phyloP scores from a whole-genome alignment of 2,329 filamentous ascomycete genomes.

The Waltergamsia citrina region DNA sequence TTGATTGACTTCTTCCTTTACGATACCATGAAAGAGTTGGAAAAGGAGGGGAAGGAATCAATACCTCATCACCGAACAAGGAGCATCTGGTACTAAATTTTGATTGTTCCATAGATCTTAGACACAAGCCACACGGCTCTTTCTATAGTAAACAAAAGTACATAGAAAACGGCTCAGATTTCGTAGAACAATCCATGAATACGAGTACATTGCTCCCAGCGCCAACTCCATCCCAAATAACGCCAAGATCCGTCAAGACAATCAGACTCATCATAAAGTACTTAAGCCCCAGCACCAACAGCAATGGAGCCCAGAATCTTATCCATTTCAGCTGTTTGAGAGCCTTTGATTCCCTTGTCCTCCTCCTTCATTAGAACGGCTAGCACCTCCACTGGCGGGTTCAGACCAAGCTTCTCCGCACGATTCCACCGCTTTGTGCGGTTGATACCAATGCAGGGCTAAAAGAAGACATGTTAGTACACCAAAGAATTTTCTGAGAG shows the following conservation, averaged over 20 bases:
- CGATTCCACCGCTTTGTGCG: conserved; percentile 81
- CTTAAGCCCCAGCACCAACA: conserved; percentile 20
- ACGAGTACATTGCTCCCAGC: too few species aligned
- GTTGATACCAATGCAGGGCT: conserved; percentile 83
- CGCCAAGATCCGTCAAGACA: background rate
- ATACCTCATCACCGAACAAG: conserved; percentile 77
- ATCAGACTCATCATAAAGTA: background rate
- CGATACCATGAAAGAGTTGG: conserved; percentile 82
- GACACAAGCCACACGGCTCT: background rate
- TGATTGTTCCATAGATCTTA: too few species aligned
- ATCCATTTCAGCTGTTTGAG: conserved; percentile 68
- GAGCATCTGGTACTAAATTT: conserved; percentile 82
- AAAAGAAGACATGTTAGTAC: background rate
- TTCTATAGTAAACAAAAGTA: background rate
- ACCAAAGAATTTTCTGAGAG: background rate
- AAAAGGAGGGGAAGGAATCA: conserved; percentile 48
- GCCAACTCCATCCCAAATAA: background rate
- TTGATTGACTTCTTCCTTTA: conserved; percentile 97
- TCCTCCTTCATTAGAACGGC: conserved; percentile 70
- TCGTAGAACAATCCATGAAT: too few species aligned
- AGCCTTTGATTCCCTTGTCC: conserved; percentile 37
- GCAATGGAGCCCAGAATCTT: conserved; percentile 45
- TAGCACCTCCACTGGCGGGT: conserved; percentile 82
- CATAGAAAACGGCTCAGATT: too few species aligned
- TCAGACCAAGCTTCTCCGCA: conserved; percentile 71